These are phyloP conservation scores for Botrytis cinerea DNA, from an alignment of 2,329 filamentous ascomycete genomes.

Conservation along the genomic window DNA sequence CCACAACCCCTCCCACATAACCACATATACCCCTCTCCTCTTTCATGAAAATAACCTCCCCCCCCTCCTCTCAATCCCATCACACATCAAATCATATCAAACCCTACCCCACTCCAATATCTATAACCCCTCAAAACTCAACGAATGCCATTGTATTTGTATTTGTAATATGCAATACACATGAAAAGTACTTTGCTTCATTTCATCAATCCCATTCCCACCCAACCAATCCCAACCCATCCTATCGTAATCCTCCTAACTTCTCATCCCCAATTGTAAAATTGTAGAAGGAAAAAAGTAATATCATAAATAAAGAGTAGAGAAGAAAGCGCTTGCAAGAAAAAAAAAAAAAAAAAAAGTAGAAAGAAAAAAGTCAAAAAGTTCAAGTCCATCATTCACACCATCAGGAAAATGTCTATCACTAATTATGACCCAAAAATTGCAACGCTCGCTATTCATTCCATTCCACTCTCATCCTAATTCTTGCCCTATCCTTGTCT, in stretches of 20 bases:
- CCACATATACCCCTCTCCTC: not conserved
- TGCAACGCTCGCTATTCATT: not conserved
- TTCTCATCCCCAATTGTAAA: not conserved
- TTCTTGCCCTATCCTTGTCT: not conserved
- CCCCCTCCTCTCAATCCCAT: not conserved
- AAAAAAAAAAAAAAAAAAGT: not conserved
- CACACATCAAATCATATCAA: not conserved
- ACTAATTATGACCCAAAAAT: not conserved
- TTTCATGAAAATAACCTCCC: not conserved
- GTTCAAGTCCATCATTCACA: not conserved
- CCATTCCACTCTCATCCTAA: not conserved
- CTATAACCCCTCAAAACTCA: constrained; percentile 4
- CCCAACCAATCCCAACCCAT: not conserved
- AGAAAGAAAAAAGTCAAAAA: not conserved
- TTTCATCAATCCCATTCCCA: constrained; percentile 1
- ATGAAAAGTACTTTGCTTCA: not conserved
- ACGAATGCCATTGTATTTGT: not conserved
- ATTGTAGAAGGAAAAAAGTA: not conserved
- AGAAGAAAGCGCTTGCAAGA: constrained; percentile 11
- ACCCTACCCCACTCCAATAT: not conserved
- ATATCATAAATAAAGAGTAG: not conserved
- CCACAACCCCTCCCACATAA: not conserved
- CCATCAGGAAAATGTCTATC: not conserved
- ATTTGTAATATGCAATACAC: constrained; percentile 2
- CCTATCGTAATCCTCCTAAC: not conserved